Evolutionary conservation across 352 stramenopile species (phyloP).

Genomic region (Globisporangium uncinulatum): DNA sequence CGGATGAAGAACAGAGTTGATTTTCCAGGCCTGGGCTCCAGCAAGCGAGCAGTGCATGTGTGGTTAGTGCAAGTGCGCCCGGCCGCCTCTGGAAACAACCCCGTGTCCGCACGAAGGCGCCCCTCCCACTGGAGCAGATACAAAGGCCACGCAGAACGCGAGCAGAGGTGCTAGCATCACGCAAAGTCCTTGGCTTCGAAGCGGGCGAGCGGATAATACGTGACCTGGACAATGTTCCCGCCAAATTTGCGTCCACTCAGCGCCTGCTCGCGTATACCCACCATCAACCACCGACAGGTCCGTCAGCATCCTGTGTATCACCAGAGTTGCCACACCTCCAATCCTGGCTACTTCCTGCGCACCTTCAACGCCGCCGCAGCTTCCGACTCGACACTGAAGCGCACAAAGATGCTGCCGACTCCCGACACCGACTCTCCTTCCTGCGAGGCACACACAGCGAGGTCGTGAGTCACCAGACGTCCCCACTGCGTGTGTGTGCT

Average conservation of each 20-base stretch:
- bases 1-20: slow-evolving; percentile 13
- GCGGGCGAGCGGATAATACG: slow-evolving; percentile 67
- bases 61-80: slow-evolving; percentile 13
- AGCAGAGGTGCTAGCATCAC: slow-evolving; percentile 10
- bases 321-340: too few species aligned
- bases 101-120: too few species aligned
- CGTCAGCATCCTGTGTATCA: too few species aligned
- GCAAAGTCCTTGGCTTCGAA: slow-evolving; percentile 64
- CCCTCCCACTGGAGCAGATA: not conserved
- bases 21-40: slow-evolving; percentile 24
- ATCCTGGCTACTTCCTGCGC: not conserved
- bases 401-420: slow-evolving; percentile 78
- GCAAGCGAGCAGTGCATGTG: slow-evolving; percentile 15
- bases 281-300: not conserved
- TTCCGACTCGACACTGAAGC: slow-evolving; percentile 54
- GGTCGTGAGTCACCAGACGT: too few species aligned
- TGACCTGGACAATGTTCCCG: slow-evolving; percentile 80
- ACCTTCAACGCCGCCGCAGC: slow-evolving; percentile 73
- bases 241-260: slow-evolving; percentile 84
- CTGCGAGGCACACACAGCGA: slow-evolving; percentile 19
- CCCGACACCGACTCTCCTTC: slow-evolving; percentile 49
- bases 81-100: not conserved
- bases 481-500: not conserved
- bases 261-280: slow-evolving; percentile 27
- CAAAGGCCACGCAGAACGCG: not conserved